Conservation (phyloP, 192 early-diverging fungal genomes). For the Mortierella antarctica region DNA sequence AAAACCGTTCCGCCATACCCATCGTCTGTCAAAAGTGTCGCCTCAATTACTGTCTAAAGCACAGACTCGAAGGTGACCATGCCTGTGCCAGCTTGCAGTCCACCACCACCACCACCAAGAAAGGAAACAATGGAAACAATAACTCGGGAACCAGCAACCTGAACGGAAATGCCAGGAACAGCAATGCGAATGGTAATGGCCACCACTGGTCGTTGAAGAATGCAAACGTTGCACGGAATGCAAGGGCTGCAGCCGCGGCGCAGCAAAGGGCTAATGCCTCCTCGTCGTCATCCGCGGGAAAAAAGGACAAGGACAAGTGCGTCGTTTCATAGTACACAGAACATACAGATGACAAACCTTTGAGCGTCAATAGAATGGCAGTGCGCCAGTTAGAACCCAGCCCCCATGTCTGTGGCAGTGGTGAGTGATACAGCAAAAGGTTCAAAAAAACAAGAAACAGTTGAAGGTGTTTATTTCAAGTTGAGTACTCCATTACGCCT, state of each 20-base stretch:
- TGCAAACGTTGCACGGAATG: slow-evolving; percentile 14
- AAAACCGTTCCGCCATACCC: slow-evolving; percentile 71
- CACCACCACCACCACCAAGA: neutral
- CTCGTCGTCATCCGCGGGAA: slow-evolving; percentile 17
- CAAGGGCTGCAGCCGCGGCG: slow-evolving; percentile 35
- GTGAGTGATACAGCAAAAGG: neutral
- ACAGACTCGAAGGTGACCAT: slow-evolving; percentile 81
- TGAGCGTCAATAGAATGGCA: slow-evolving; percentile 2
- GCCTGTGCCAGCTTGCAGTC: slow-evolving; percentile 55
- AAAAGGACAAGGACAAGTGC: slow-evolving; percentile 53
- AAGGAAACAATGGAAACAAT: neutral
- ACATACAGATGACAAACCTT: neutral
- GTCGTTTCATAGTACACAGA: slow-evolving; percentile 18
- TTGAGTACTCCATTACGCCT: slow-evolving; percentile 4
- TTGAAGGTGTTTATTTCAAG: slow-evolving; percentile 9
- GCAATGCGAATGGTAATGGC: neutral
- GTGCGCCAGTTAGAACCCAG: neutral
- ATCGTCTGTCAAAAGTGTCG: slow-evolving; percentile 75
- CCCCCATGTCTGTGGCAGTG: too few relatives aligned
- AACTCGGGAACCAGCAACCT: too few relatives aligned
- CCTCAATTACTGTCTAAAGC: slow-evolving; percentile 80
- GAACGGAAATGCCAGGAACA: neutral
- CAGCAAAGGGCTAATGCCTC: slow-evolving; percentile 15
- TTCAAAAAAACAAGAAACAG: neutral
- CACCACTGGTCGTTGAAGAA: slow-evolving; percentile 10